These are phyloP conservation scores for Tuber brumale DNA, from an alignment of 495 filamentous ascomycete genomes.

Conservation along the genomic window DNA sequence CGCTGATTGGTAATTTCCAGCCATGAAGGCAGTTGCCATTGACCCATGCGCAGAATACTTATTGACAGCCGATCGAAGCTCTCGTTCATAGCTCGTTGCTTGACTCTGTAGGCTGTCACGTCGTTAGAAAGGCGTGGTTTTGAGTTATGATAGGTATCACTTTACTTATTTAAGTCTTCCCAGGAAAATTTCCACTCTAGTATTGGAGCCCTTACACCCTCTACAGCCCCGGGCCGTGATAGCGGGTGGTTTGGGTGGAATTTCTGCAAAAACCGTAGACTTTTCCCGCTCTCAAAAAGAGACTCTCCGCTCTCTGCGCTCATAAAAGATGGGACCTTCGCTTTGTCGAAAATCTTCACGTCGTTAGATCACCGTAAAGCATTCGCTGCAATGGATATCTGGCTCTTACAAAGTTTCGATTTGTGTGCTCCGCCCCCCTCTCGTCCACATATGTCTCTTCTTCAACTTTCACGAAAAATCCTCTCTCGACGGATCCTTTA, in stretches of 20 bases:
- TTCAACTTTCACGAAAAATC: slow-evolving; percentile 58
- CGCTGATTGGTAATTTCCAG: slow-evolving; percentile 5
- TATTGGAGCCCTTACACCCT: slow-evolving; percentile 48
- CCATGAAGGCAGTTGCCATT: slow-evolving; percentile 3
- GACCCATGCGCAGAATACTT: slow-evolving; percentile 11
- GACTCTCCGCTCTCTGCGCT: slow-evolving; percentile 56
- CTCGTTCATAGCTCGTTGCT: slow-evolving; percentile 32
- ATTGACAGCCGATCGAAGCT: slow-evolving; percentile 22
- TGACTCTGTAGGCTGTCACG: slow-evolving; percentile 27
- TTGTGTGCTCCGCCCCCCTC: slow-evolving; percentile 49
- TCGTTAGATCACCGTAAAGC: background rate
- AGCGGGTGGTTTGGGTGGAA: slow-evolving; percentile 76
- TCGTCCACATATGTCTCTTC: slow-evolving; percentile 53
- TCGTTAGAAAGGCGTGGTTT: slow-evolving; percentile 1
- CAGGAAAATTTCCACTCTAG: slow-evolving; percentile 72
- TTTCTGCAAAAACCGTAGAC: slow-evolving; percentile 62
- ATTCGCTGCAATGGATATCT: too few relatives aligned
- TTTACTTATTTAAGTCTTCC: slow-evolving; percentile 56
- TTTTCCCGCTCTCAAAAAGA: slow-evolving; percentile 72
- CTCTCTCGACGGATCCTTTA: slow-evolving; percentile 64
- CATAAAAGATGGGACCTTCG: slow-evolving; percentile 62
- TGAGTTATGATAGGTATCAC: background rate
- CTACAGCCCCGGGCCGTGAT: slow-evolving; percentile 48
- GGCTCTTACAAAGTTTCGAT: slow-evolving; percentile 50
- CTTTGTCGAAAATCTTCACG: slow-evolving; percentile 47